Evolutionary conservation across 805 yeast species (phyloP), one percentile per base, ranked within the genome.

Genomic region (Hanseniaspora osmophila): DNA sequence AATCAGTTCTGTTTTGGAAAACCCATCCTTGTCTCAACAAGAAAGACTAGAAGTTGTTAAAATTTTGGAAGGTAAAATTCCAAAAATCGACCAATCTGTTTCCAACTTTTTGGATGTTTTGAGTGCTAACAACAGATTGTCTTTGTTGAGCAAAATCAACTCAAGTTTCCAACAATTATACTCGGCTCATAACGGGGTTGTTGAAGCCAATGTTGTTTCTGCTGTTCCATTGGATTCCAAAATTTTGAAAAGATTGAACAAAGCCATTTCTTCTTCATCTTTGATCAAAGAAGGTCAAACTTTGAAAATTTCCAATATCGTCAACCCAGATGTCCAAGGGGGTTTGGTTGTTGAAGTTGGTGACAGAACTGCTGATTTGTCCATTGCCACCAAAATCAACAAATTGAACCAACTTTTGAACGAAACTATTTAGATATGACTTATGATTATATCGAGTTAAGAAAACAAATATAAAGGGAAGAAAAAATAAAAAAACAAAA

Each of bases 321-420:
- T 90, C 51, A 79, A 86, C 71, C 85, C 95, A 52, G 92, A 83
- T 53, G 84, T 92, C 63, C 74, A 84, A 65, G 98, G 98, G 62
- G 98, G 98, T 59, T 77, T 92, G 65, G 71, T 92, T 56, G 95
- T 92, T 49, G 95, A 88, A 69, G 85, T 92, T 58, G 96, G 90
- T 61, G 98, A 90, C 73, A 85, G 82, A 68, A 88, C 97, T 52
- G 95, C 87, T 58, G 98, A 92, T 70, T 75, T 90, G 65, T 81
- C 94, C 49, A 77, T 92, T 55, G 73, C 88, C 49, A 67, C 84
- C 62, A 87, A 82, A 75, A 78, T 92, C 63, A 72, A 84, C 65
- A 86, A 77, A 71, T 80, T 88, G 68, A 92, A 92, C 83, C 78
- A 83, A 67, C 78, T 82, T 56, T 78, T 92, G 65, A 71, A 75